A percentile compares a stretch with the other conserved stretches of the same genome.
Evolutionary conservation across 73 alveolate genomes (phyloP).

Genomic region (Paraurostyla sp.): DNA sequence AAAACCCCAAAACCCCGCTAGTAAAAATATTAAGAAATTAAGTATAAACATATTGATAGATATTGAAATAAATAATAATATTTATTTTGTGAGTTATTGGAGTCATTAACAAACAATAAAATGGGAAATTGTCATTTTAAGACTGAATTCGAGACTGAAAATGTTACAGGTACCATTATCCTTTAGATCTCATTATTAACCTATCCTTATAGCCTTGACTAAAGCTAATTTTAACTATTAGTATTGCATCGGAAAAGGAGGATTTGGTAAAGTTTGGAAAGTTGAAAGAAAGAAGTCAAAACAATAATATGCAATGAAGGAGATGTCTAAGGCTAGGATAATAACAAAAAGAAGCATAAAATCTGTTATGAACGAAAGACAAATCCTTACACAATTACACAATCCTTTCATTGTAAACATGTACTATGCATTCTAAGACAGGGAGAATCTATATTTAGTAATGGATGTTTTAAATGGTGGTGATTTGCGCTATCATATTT

Average conservation of each 20-base stretch:
- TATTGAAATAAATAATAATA: too few species aligned
- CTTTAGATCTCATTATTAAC: slow-evolving; percentile 14
- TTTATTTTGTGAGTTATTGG: too few species aligned
- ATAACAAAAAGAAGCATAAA: slow-evolving; percentile 61
- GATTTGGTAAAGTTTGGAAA: slow-evolving; percentile 91
- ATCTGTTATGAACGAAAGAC: slow-evolving; percentile 73
- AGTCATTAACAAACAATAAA: neutral
- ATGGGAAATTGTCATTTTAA: slow-evolving; percentile 76
- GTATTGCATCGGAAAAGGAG: slow-evolving; percentile 83
- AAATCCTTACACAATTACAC: slow-evolving; percentile 62
- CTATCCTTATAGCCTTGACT: slow-evolving; percentile 35
- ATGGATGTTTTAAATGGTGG: slow-evolving; percentile 77
- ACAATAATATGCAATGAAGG: slow-evolving; percentile 71
- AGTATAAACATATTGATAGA: too few species aligned
- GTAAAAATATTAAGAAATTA: too few species aligned
- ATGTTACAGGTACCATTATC: slow-evolving; percentile 35
- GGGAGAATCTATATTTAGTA: slow-evolving; percentile 70
- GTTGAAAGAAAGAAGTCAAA: slow-evolving; percentile 73
- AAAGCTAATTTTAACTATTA: slow-evolving; percentile 62
- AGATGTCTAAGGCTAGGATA: slow-evolving; percentile 69
- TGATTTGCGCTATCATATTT: slow-evolving; percentile 72
- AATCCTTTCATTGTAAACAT: slow-evolving; percentile 72
- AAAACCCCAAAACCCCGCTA: too few species aligned
- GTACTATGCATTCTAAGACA: slow-evolving; percentile 75
- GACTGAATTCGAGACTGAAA: slow-evolving; percentile 62